Percentiles rank a stretch among this genome's conserved stretches.
Evolutionary conservation across 2,329 filamentous ascomycete genomes (phyloP).

Genomic region (Aspergillus quadricinctus): DNA sequence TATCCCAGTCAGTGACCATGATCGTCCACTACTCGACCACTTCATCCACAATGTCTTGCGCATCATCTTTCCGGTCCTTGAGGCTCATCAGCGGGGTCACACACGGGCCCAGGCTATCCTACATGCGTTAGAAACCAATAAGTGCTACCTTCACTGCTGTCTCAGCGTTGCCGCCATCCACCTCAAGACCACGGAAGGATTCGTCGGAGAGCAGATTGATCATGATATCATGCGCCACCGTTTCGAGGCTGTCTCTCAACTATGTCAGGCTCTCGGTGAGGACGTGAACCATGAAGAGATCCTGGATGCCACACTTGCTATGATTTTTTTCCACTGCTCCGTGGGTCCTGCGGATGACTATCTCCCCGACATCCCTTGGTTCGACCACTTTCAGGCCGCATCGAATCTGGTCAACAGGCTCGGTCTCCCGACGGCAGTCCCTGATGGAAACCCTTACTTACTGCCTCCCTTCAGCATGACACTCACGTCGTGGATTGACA

Average conservation of each 20-base stretch:
- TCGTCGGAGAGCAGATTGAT: constrained; percentile 70
- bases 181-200: constrained; percentile 70
- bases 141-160: constrained; percentile 91
- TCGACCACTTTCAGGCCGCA: constrained; percentile 91
- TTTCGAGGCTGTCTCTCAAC: constrained; percentile 77
- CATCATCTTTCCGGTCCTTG: constrained; percentile 85
- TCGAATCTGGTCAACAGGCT: constrained; percentile 81
- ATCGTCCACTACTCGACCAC: constrained; percentile 82
- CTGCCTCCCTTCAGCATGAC: constrained; percentile 93
- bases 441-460: constrained; percentile 54
- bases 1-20: constrained; percentile 80
- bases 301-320: constrained; percentile 84
- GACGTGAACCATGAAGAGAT: constrained; percentile 84
- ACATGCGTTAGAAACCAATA: constrained; percentile 84
- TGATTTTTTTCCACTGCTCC: constrained; percentile 95
- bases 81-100: constrained; percentile 81
- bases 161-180: constrained; percentile 90
- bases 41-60: constrained; percentile 85
- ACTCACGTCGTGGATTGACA: constrained; percentile 85
- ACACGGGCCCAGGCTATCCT: constrained; percentile 78
- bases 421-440: constrained; percentile 66
- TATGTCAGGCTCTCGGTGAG: constrained; percentile 74
- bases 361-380: constrained; percentile 90
- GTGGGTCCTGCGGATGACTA: constrained; percentile 81
- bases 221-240: constrained; percentile 90